Evolutionary conservation across 495 filamentous ascomycete species (phyloP), one percentile per base, ranked within the genome.

Genomic region (Aspergillus incahuasiensis): DNA sequence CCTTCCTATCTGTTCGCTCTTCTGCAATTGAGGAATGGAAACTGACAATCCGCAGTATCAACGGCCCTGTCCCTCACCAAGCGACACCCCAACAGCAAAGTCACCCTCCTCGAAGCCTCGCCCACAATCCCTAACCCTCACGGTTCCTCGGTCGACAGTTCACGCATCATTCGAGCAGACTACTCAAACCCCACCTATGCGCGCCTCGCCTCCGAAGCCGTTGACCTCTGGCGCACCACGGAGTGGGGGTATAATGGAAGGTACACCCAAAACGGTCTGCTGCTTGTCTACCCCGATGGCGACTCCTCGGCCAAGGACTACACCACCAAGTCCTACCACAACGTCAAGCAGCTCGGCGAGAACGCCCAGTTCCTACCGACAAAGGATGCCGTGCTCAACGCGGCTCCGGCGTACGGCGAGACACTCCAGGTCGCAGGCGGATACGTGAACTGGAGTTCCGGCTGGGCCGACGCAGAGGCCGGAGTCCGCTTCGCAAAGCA

Each of bases 391-490:
- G 74, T 81, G 13, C 69, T 69, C 34, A 58, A 67, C 22, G 69
- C 71, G 12, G 57, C 73, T 18, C 79, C 73, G 5, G 79, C 77
- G 8, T 60, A 74, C 64, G 48, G 75, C 71, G 77, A 47, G 75
- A 81, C 55, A 64, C 59, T 69, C 28, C 67, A 72, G 54, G 72
- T 61, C 68, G 80, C 54, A 79, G 90, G 39, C 58, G 92, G 92
- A 2, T 98, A 98, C 70, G 68, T 95, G 42, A 98, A 97, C 66
- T 74, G 77, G 63, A 78, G 74, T 0, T 85, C 82, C 48, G 94
- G 94, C 1, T 97, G 92, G 92, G 88, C 83, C 6, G 82, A 98
- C 63, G 91, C 92, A 0, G 88, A 85, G 42, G 82, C 76, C 0
- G 80, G 80, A 9, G 91, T 96, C 78, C 65, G 66, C 13, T 89